These are phyloP conservation scores for Aspergillus neoniger DNA, from an alignment of 2,329 filamentous ascomycete species.

Conservation along the genomic window DNA sequence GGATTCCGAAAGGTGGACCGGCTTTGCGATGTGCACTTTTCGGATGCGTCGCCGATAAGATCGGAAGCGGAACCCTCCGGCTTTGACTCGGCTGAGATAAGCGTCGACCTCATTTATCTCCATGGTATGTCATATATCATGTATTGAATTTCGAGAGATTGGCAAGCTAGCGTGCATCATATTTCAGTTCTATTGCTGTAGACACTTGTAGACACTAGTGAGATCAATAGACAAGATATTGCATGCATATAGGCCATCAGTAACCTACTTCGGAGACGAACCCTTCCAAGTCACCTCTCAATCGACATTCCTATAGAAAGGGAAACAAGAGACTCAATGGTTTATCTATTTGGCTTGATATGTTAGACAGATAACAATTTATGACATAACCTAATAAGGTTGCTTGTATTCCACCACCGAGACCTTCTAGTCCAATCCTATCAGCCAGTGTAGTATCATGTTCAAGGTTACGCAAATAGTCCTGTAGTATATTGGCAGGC, in stretches of 20 bases:
- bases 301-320: background rate
- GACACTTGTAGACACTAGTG: background rate
- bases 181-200: background rate
- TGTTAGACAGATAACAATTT: too few species aligned
- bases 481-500: too few species aligned
- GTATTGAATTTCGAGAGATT: background rate
- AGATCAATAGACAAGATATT: background rate
- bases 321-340: background rate
- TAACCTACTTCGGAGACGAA: too few species aligned
- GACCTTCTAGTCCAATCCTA: too few species aligned
- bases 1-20: background rate
- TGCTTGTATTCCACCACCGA: too few species aligned
- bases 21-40: slow-evolving; percentile 8
- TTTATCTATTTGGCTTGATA: too few species aligned
- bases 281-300: background rate
- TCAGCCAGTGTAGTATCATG: too few species aligned
- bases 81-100: background rate
- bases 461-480: too few species aligned
- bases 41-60: slow-evolving; percentile 23
- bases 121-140: background rate
- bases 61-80: slow-evolving; percentile 18
- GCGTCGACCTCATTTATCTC: background rate
- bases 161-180: background rate
- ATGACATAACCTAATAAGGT: too few species aligned
- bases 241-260: background rate